Evolutionary conservation across 2,329 filamentous ascomycete genomes (phyloP).

Genomic region (Iodosphaeria phyllophila): DNA sequence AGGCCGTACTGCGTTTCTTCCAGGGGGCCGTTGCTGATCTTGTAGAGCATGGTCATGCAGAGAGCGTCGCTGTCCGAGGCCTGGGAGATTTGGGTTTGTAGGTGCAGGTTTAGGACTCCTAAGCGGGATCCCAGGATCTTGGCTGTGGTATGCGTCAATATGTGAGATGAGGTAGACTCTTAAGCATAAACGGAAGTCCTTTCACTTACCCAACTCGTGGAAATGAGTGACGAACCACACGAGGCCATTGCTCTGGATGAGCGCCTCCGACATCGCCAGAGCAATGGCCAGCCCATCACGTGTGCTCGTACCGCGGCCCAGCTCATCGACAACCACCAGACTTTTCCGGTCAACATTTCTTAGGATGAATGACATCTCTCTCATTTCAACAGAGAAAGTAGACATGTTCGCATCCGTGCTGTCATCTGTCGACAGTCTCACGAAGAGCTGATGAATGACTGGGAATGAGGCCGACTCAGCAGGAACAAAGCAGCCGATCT

Average conservation of each 20-base stretch:
- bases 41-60: slow-evolving; percentile 77
- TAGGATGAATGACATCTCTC: slow-evolving; percentile 85
- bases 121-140: slow-evolving; percentile 54
- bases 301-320: slow-evolving; percentile 79
- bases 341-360: slow-evolving; percentile 61
- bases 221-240: slow-evolving; percentile 96
- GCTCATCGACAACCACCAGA: slow-evolving; percentile 74
- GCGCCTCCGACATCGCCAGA: slow-evolving; percentile 71
- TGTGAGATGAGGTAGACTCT: not conserved
- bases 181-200: not conserved
- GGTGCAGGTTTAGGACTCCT: slow-evolving; percentile 69
- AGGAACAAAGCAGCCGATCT: slow-evolving; percentile 81
- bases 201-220: slow-evolving; percentile 41
- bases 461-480: slow-evolving; percentile 69
- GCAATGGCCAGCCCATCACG: slow-evolving; percentile 80
- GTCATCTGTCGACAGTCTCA: slow-evolving; percentile 72
- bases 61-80: slow-evolving; percentile 25
- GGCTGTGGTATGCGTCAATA: slow-evolving; percentile 21
- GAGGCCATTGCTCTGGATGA: slow-evolving; percentile 59
- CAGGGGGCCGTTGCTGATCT: slow-evolving; percentile 52
- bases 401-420: slow-evolving; percentile 81
- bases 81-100: slow-evolving; percentile 47
- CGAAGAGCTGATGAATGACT: slow-evolving; percentile 68
- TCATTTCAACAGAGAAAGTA: slow-evolving; percentile 88
- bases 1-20: slow-evolving; percentile 66